A percentile compares a stretch with the other conserved stretches of the same genome.
phyloP scores from a whole-genome alignment of 306 rosid genomes.

The Delonix regia region DNA sequence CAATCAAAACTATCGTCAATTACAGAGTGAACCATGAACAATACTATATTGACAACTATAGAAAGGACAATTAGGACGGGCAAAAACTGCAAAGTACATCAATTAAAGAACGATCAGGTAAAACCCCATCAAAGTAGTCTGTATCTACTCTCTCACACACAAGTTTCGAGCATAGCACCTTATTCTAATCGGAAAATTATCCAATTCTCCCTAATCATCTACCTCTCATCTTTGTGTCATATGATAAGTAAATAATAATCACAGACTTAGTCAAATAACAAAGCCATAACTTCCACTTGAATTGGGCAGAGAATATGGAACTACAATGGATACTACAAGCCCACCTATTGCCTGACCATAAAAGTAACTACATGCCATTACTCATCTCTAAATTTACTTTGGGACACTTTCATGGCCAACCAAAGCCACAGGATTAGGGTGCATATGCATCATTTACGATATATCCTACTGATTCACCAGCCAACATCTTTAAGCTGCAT shows the following conservation, averaged over 20 bases:
- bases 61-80: neutral
- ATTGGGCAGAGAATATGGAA: neutral
- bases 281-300: conserved; percentile 7
- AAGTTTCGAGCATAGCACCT: conserved; percentile 1
- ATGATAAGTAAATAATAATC: conserved; percentile 13
- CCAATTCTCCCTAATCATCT: conserved; percentile 7
- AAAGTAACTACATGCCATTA: neutral
- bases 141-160: neutral
- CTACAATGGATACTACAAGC: conserved; percentile 9
- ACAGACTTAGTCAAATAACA: conserved; percentile 14
- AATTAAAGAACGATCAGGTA: neutral
- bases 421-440: conserved; percentile 7
- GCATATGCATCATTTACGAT: conserved; percentile 16
- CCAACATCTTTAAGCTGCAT: conserved; percentile 14
- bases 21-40: conserved; percentile 28
- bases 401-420: conserved; percentile 14
- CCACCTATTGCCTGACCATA: neutral
- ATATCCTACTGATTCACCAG: conserved; percentile 23
- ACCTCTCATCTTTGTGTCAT: conserved; percentile 6
- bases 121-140: too few relatives aligned
- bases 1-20: conserved; percentile 34
- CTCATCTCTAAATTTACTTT: neutral
- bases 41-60: conserved; percentile 1
- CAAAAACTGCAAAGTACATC: neutral
- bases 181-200: conserved; percentile 24